phyloP scores from a whole-genome alignment of 257 asterid species.

The Rubia yunnanensis region DNA sequence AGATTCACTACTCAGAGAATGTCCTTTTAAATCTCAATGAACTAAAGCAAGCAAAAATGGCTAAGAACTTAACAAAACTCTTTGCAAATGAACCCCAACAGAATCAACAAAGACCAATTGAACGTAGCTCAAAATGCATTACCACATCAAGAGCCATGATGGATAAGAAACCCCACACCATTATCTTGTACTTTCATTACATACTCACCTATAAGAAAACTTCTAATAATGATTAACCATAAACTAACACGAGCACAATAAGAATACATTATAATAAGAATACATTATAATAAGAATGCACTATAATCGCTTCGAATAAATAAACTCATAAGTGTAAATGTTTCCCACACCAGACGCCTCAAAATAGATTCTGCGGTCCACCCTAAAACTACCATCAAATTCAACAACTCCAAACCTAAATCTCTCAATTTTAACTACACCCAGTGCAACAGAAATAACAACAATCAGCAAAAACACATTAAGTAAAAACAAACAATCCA shows the following conservation, averaged over 20 bases:
- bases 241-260: not conserved
- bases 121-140: not conserved
- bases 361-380: not conserved
- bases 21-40: not conserved
- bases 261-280: no score
- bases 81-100: not conserved
- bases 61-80: not conserved
- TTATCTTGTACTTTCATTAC: not conserved
- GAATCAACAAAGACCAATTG: not conserved
- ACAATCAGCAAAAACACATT: not conserved
- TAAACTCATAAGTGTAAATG: no score
- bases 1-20: not conserved
- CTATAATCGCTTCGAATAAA: not conserved
- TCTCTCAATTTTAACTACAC: not conserved
- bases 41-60: not conserved
- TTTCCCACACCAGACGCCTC: not conserved
- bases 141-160: not conserved
- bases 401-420: not conserved
- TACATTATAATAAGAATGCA: not conserved
- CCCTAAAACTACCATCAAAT: not conserved
- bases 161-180: not conserved
- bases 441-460: not conserved
- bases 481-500: not conserved
- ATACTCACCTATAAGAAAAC: not conserved
- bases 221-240: not conserved